Percentiles rank a stretch among this genome's conserved stretches.
Conservation (phyloP, 2,329 filamentous ascomycete genomes). For the Fusarium sacchari region DNA sequence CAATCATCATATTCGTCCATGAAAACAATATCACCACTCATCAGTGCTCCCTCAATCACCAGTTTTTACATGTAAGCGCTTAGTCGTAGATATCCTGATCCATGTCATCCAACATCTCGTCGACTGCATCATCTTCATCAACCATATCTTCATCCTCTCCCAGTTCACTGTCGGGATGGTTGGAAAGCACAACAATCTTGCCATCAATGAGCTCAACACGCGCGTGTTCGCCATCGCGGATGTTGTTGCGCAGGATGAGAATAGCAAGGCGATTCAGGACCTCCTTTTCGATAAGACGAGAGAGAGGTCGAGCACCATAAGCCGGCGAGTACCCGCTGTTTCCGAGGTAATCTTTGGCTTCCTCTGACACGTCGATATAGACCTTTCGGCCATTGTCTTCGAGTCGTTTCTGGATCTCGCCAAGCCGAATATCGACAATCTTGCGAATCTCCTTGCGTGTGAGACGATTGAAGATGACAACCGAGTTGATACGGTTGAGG, state of each 20-base stretch:
- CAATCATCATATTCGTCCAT: constrained; percentile 27
- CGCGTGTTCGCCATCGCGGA: constrained; percentile 87
- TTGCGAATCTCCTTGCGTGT: constrained; percentile 89
- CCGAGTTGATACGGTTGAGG: constrained; percentile 95
- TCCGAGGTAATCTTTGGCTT: constrained; percentile 93
- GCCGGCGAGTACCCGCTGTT: constrained; percentile 92
- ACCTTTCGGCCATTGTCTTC: constrained; percentile 86
- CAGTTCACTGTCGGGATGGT: constrained; percentile 73
- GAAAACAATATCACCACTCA: constrained; percentile 5
- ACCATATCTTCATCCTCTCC: constrained; percentile 77
- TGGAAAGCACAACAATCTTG: constrained; percentile 82
- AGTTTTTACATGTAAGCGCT: constrained; percentile 4
- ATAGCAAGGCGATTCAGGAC: constrained; percentile 94
- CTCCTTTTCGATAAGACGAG: constrained; percentile 94
- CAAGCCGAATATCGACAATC: constrained; percentile 91
- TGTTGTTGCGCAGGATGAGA: constrained; percentile 84
- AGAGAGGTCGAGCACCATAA: constrained; percentile 90
- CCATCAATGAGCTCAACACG: constrained; percentile 81
- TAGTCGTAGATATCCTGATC: constrained; percentile 66
- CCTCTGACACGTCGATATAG: constrained; percentile 79
- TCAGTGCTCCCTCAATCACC: background rate
- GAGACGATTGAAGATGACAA: constrained; percentile 98
- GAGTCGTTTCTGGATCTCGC: constrained; percentile 93
- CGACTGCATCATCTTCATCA: constrained; percentile 77
- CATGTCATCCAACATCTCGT: constrained; percentile 72